phyloP scores from a whole-genome alignment of 2,329 filamentous ascomycete genomes.

The Ophiocordyceps camponoti-saundersi region DNA sequence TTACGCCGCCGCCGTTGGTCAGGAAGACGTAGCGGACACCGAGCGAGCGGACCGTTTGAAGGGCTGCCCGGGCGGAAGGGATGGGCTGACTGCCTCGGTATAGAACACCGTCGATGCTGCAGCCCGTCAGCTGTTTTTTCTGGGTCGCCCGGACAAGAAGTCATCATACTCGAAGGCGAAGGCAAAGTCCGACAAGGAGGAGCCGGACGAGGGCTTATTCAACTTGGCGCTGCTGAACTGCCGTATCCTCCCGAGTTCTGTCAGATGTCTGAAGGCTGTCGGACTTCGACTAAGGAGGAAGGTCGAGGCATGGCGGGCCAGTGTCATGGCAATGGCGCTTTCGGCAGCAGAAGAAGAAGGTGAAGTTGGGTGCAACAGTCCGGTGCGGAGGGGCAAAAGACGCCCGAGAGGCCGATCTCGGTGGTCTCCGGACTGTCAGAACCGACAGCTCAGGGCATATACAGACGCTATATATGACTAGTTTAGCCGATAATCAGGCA shows the following conservation, averaged over 20 bases:
- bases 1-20: slow-evolving; percentile 86
- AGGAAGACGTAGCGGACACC: slow-evolving; percentile 83
- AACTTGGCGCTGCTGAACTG: not conserved
- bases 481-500: too few species aligned
- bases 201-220: not conserved
- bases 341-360: not conserved
- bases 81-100: slow-evolving; percentile 67
- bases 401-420: too few species aligned
- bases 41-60: slow-evolving; percentile 55
- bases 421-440: too few species aligned
- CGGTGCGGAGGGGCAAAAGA: too few species aligned
- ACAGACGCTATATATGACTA: too few species aligned
- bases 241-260: not conserved
- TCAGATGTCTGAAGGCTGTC: not conserved
- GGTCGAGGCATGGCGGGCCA: not conserved
- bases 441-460: too few species aligned
- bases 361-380: too few species aligned
- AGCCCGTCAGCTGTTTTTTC: not conserved
- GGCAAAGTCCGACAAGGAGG: slow-evolving; percentile 12
- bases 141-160: too few species aligned
- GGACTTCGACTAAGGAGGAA: not conserved
- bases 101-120: slow-evolving; percentile 80
- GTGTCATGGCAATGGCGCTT: not conserved
- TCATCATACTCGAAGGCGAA: slow-evolving; percentile 19
- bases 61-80: slow-evolving; percentile 57